Base-by-base conservation (phyloP, 176 grass and related monocot genomes). In the Hordeum marinum region DNA sequence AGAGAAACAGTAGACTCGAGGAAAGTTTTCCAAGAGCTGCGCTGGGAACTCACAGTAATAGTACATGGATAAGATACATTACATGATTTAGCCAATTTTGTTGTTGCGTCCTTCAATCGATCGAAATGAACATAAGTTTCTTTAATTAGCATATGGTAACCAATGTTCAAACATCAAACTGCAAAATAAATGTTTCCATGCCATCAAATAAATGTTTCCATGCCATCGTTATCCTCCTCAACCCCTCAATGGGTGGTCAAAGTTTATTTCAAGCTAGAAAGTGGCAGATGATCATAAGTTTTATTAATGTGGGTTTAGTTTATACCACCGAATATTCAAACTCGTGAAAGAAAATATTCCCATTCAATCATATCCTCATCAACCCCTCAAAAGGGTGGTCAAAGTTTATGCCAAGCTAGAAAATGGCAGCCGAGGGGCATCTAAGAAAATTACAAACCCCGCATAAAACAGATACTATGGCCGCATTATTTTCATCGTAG, bases 201-300 rank as follows among this genome's bases (percentile, higher is more conserved):
- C 48, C 61, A 71, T 55, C n/a, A 13, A 72, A 15, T 7, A 72
- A 48, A 54, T 60, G 12, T 34, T 76, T 40, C 10, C 52, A 41
- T 78, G 24, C 48, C 61, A 71, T 55, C 63, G 82, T 48, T 31
- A 83, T 81, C 63, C 68, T 76, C 76, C 68, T 71, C 39, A 39
- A 52, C 62, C 82, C 71, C 72, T 82, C 88, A 83, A 82, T 73
- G 79, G 79, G 20, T 20, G 24, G 41, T n/a, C 63, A 32, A 68
- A 68, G 2, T 83, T 87, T 80, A 90, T 87, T 83, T 87, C n/a
- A 40, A 87, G 35, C 75, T 73, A 29, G 62, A 15, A 90, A 90
- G 72, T 73, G 59, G 66, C 0, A 1, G 43, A 10, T 75, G 43
- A 31, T 75, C 41, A 50, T 31, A 50, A 31, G 71, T 20, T 75